Evolutionary conservation across 345 rosid species (phyloP), one percentile per base, ranked within the genome.

Genomic region (Citropsis articulata): DNA sequence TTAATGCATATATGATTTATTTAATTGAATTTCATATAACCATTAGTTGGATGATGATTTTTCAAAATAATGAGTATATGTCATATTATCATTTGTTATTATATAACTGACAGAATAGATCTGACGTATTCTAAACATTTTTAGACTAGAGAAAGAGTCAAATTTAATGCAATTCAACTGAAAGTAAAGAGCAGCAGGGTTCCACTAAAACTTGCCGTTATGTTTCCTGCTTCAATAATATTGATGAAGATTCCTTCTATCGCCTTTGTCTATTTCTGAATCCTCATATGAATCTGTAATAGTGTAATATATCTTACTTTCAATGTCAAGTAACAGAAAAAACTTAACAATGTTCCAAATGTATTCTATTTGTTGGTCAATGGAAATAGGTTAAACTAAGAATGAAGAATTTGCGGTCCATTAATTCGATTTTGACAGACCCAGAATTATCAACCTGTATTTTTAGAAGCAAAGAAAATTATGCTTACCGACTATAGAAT

Each of bases 141-240:
- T 45, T 13, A 60, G 57, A 45, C 50, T 27, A n/a, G 24, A 63
- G 40, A 33, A 38, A n/a, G 71, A 59, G 60, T 33, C 55, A 36
- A 66, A 66, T 63, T 75, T 64, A 78, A 61, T 63, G 56, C 78
- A 66, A 45, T 9, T 70, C 64, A 77, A 66, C 56, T 40, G 63
- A 59, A 81, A 65, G 48, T 50, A 63, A 70, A 57, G 60, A 48
- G 14, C 7, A 28, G 73, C 33, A 45, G 33, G 62, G 55, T 75
- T 77, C 77, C 80, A 27, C 62, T 31, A 16, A 53, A 18, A 53
- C 21, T 53, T 16, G n/a, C 21, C 57, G 18, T 45, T 45, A 45
- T 45, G 18, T 13, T 45, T 45, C 50, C 18, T 10, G 50, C 50
- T 45, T 45, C 50, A 45, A 45, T 45, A 45, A 45, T 45, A 45